Percentiles rank a stretch among this genome's conserved stretches.
Evolutionary conservation across 768 basidiomycete genomes (phyloP).

Genomic region (Psilocybe tampanensis): DNA sequence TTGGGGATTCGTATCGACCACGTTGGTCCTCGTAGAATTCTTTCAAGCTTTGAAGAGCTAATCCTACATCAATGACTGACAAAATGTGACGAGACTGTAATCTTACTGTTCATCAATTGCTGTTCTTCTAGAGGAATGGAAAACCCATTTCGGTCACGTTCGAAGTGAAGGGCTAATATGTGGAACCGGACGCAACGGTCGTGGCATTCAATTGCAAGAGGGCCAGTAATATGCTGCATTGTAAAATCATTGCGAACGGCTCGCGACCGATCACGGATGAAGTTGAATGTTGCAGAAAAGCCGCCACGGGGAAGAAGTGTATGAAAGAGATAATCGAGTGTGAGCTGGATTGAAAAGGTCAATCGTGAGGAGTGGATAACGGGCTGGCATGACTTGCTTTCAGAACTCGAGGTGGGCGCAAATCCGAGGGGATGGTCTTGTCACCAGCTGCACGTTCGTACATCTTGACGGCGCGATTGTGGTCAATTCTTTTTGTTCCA

Average conservation of each 20-base stretch:
- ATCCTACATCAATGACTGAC: background rate
- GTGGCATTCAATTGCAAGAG: slow-evolving; percentile 83
- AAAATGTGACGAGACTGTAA: background rate
- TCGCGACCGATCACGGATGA: slow-evolving; percentile 91
- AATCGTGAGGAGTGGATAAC: background rate
- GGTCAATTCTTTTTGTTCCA: slow-evolving; percentile 85
- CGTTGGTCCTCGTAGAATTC: slow-evolving; percentile 91
- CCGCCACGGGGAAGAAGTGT: slow-evolving; percentile 72
- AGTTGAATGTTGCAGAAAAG: slow-evolving; percentile 71
- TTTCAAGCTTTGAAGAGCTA: slow-evolving; percentile 90
- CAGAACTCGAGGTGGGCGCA: slow-evolving; percentile 85
- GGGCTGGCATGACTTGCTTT: slow-evolving; percentile 47
- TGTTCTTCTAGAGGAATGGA: slow-evolving; percentile 79
- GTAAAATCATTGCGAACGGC: slow-evolving; percentile 93
- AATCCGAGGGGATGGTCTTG: slow-evolving; percentile 87
- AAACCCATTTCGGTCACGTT: slow-evolving; percentile 60
- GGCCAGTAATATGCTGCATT: slow-evolving; percentile 82
- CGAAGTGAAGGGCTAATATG: slow-evolving; percentile 75
- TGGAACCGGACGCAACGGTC: slow-evolving; percentile 95
- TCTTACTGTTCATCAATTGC: slow-evolving; percentile 89
- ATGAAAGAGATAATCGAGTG: slow-evolving; percentile 92
- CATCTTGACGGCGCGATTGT: slow-evolving; percentile 87
- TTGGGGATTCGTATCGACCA: slow-evolving; percentile 65
- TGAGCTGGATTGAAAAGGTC: slow-evolving; percentile 50
- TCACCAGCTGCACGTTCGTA: slow-evolving; percentile 96